Conservation (phyloP, 495 filamentous ascomycete species). For the Penicillium herquei region DNA sequence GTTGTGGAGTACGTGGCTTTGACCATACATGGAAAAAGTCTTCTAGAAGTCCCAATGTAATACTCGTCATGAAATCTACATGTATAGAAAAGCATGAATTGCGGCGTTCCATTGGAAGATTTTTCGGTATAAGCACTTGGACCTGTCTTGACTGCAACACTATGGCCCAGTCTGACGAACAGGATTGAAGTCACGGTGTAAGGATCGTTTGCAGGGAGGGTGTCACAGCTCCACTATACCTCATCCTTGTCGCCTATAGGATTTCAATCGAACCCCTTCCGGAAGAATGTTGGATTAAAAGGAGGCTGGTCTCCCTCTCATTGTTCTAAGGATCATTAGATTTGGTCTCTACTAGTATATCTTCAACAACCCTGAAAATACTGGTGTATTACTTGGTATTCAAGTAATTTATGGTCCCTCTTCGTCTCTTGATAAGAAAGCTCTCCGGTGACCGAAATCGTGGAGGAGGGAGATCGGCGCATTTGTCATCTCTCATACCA, state of each 20-base stretch:
- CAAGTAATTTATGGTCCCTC: conserved; percentile 3
- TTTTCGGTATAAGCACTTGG: not conserved
- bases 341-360: not conserved
- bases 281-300: no score
- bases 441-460: conserved; percentile 36
- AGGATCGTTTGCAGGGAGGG: not conserved
- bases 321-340: no score
- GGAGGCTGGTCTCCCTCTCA: no score
- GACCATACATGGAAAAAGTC: not conserved
- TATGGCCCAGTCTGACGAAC: not conserved
- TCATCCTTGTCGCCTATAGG: no score
- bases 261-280: no score
- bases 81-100: no score
- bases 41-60: not conserved
- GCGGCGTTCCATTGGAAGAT: not conserved
- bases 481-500: conserved; percentile 42
- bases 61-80: no score
- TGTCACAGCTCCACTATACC: conserved; percentile 1
- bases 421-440: conserved; percentile 12
- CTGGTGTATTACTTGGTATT: no score
- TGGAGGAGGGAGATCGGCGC: conserved; percentile 39
- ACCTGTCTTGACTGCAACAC: not conserved
- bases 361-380: not conserved
- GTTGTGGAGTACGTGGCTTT: conserved; percentile 7
- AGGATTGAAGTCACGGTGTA: not conserved